phyloP scores from a whole-genome alignment of 73 alveolate genomes.

The Paramecium pentaurelia region DNA sequence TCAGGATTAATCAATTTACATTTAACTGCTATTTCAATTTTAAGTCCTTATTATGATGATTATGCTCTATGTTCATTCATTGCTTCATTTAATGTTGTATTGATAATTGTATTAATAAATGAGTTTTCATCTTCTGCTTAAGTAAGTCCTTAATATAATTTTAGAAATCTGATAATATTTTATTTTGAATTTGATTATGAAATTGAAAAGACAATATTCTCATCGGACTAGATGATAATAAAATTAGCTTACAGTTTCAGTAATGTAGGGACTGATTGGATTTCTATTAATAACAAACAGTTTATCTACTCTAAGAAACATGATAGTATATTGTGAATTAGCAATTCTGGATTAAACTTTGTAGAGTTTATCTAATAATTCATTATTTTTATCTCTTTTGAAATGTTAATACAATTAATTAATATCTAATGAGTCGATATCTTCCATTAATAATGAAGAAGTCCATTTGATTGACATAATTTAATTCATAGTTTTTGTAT shows the following conservation, averaged over 20 bases:
- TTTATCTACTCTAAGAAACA: constrained; percentile 46
- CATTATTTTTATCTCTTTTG: constrained; percentile 21
- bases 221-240: constrained; percentile 7
- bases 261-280: constrained; percentile 57
- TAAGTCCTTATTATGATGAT: constrained; percentile 10
- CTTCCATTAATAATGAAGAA: neutral
- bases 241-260: constrained; percentile 37
- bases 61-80: constrained; percentile 45
- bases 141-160: constrained; percentile 43
- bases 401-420: neutral
- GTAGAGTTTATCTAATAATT: neutral
- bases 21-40: constrained; percentile 26
- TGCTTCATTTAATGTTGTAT: constrained; percentile 18
- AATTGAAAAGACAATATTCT: constrained; percentile 45
- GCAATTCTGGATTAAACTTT: neutral
- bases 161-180: constrained; percentile 43
- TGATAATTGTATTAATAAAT: neutral
- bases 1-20: constrained; percentile 49
- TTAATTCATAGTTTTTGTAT: neutral
- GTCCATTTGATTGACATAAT: neutral
- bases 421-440: neutral
- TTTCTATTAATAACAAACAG: constrained; percentile 52
- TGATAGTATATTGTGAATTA: neutral
- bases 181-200: constrained; percentile 51
- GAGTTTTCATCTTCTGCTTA: constrained; percentile 48